Conservation (phyloP, 208 protist genomes). For the Leishmania tarentolae region DNA sequence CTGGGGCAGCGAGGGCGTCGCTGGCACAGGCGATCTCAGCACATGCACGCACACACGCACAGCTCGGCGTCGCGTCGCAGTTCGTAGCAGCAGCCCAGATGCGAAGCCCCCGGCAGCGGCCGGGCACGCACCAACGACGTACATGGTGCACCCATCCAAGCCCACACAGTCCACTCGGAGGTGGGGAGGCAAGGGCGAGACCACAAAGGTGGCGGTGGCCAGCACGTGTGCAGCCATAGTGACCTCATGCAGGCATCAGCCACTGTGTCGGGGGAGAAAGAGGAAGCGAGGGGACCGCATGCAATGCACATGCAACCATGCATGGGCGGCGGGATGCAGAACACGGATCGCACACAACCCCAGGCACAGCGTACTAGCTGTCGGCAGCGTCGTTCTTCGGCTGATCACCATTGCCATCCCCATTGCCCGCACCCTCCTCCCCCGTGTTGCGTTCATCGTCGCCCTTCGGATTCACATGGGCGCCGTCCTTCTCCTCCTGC, state of each 20-base stretch:
- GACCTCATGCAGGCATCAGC: not conserved
- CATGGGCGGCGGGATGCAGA: not conserved
- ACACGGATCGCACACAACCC: not conserved
- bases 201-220: not conserved
- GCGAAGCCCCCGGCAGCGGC: not conserved
- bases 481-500: rapidly evolving
- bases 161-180: not conserved
- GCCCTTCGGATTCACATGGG: too few species aligned
- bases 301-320: not conserved
- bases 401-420: not conserved
- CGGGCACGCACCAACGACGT: not conserved
- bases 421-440: not conserved
- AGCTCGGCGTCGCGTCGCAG: not conserved
- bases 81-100: not conserved
- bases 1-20: not conserved
- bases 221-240: not conserved
- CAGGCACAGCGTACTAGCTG: not conserved
- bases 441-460: too few species aligned
- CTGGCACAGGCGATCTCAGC: not conserved
- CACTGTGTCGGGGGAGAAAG: not conserved
- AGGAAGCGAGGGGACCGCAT: not conserved
- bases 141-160: not conserved
- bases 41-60: not conserved
- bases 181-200: not conserved
- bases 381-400: not conserved